phyloP scores from a whole-genome alignment of 305 asterid species.

The Fraxinus platypoda region DNA sequence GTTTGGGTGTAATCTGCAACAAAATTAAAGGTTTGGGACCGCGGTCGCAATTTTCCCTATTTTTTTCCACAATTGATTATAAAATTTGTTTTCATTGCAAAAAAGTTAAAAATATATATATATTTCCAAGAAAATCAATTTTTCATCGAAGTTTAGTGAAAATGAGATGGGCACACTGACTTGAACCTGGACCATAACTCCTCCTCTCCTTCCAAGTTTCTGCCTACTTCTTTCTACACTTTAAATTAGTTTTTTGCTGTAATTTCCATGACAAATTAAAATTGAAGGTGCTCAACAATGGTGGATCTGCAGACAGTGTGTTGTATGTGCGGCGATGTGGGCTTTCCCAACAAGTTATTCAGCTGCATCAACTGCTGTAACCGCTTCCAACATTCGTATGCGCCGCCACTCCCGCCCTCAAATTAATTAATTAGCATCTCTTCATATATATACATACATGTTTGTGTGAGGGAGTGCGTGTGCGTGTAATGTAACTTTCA shows the following conservation, averaged over 20 bases:
- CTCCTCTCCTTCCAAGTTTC: background rate
- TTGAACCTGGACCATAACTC: background rate
- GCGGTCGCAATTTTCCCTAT: too few species aligned
- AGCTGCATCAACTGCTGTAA: slow-evolving; percentile 66
- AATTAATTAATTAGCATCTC: background rate
- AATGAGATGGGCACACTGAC: slow-evolving; percentile 17
- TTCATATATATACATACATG: background rate
- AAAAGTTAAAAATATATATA: too few species aligned
- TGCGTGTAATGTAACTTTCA: background rate
- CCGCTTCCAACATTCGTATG: slow-evolving; percentile 94
- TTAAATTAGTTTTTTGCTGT: background rate
- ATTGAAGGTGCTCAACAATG: slow-evolving; percentile 28
- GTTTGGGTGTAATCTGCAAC: too few species aligned
- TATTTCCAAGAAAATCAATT: too few species aligned
- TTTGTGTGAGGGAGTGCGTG: background rate
- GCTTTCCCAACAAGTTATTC: slow-evolving; percentile 82
- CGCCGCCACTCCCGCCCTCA: background rate
- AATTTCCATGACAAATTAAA: background rate
- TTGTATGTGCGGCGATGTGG: slow-evolving; percentile 87
- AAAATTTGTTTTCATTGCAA: too few species aligned
- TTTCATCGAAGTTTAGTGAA: too few species aligned
- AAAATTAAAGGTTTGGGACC: too few species aligned
- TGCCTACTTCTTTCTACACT: background rate
- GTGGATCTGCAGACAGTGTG: slow-evolving; percentile 65
- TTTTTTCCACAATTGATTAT: too few species aligned